A percentile compares a stretch with the other conserved stretches of the same genome.
Conservation (phyloP, 495 filamentous ascomycete genomes). For the Hypoxylon perforatum region DNA sequence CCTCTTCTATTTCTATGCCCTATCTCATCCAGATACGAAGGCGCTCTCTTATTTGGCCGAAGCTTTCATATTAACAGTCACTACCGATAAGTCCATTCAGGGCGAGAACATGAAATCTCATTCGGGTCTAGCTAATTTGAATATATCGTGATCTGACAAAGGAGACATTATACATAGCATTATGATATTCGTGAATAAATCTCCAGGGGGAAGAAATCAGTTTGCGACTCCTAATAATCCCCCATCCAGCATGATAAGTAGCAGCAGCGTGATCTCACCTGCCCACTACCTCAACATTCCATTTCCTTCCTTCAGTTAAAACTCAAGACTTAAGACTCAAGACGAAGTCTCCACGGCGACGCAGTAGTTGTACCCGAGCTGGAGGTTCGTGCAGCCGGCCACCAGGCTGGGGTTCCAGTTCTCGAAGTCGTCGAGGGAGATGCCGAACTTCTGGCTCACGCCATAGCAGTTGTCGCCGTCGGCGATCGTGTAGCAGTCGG, state of each 20-base stretch:
- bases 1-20: too few relatives aligned
- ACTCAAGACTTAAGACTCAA: too few relatives aligned
- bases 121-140: not conserved
- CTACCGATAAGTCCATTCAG: not conserved
- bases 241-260: not conserved
- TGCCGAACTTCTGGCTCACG: constrained; percentile 5
- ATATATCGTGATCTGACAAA: constrained; percentile 3
- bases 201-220: not conserved
- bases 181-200: constrained; percentile 1
- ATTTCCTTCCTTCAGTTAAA: too few relatives aligned
- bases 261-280: not conserved
- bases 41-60: too few relatives aligned
- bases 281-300: too few relatives aligned
- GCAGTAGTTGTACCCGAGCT: constrained; percentile 52
- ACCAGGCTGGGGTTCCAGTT: constrained; percentile 45
- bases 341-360: constrained; percentile 31
- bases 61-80: not conserved
- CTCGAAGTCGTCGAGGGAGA: constrained; percentile 30
- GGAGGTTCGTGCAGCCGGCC: constrained; percentile 48
- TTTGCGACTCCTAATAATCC: not conserved
- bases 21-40: too few relatives aligned
- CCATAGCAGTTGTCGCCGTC: constrained; percentile 33
- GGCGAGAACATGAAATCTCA: not conserved
- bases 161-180: not conserved
- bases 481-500: constrained; percentile 38